These are phyloP conservation scores for Lathyrus aphaca DNA, from an alignment of 306 rosid genomes.

Conservation along the genomic window DNA sequence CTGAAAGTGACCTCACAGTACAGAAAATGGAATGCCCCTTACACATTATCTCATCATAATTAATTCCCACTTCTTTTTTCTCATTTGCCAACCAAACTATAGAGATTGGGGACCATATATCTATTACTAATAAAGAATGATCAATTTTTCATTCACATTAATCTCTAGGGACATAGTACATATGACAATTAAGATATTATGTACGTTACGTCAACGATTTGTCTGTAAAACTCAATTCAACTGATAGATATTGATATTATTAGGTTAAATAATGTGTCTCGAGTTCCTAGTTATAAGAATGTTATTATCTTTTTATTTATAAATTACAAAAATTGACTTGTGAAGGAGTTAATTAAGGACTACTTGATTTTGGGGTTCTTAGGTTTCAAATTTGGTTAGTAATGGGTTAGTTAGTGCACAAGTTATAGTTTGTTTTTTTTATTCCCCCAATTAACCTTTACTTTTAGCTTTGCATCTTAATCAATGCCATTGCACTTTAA, in stretches of 20 bases:
- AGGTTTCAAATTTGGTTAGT: conserved; percentile 45
- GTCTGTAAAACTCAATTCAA: too few relatives aligned
- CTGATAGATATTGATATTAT: too few relatives aligned
- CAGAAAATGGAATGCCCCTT: conserved; percentile 48
- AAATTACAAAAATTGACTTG: neutral
- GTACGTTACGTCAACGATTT: too few relatives aligned
- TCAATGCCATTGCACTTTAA: conserved; percentile 74
- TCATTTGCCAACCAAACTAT: conserved; percentile 31
- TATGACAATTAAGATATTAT: conserved; percentile 15
- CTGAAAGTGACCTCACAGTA: conserved; percentile 39
- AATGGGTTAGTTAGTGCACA: conserved; percentile 22
- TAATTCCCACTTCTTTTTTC: conserved; percentile 23
- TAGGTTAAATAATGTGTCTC: too few relatives aligned
- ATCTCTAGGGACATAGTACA: neutral
- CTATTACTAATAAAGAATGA: conserved; percentile 29
- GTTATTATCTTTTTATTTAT: too few relatives aligned
- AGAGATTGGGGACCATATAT: conserved; percentile 43
- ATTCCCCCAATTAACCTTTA: conserved; percentile 42
- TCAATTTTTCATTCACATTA: conserved; percentile 26
- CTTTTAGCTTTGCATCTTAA: conserved; percentile 86
- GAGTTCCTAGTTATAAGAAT: too few relatives aligned
- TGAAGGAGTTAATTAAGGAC: neutral
- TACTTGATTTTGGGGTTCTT: conserved; percentile 40
- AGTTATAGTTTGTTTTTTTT: conserved; percentile 18
- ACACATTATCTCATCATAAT: conserved; percentile 46